Evolutionary conservation across 805 yeast genomes (phyloP), one percentile per base, ranked within the genome.

Genomic region (Suhomyces emberorum): DNA sequence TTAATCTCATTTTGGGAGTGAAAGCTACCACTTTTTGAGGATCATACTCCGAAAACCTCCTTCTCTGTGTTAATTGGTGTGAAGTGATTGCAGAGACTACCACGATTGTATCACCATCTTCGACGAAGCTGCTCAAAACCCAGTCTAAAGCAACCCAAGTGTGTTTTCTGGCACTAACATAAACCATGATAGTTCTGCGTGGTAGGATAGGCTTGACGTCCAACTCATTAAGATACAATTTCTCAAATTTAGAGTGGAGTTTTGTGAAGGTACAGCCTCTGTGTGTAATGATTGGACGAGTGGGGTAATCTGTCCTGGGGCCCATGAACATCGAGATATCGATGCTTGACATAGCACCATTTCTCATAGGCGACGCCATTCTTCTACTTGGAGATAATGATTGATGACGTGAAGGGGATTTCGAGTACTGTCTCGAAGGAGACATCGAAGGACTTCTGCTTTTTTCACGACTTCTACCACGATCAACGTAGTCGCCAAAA

Each of bases 111-210:
- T 85, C 95, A 7, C 88, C 86, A 47, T 79, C 65, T 46, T 74
- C 77, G 3, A 81, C 57, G 9, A 81, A 59, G 28, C 68, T 61
- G 31, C 66, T 67, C 36, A 83, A 58, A 5, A 77, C 63, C 81
- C 85, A 85, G 55, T 85, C 95, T 18, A 85, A 57, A 1, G 88
- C 79, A 8, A 83, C 87, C 95, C 95, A 85, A 0, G 93, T 81
- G 61, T 84, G 91, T 37, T 65, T 70, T 41, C 91, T 63, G 3
- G 88, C 95, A 46, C 80, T 70, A 20, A 85, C 65, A 51, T 83
- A 83, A 19, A 81, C 78, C 53, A 84, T 51, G 4, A 83, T 65
- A 1, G 72, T 71, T 48, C 88, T 65, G 25, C 66, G 63, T 0
- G 79, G 78, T 30, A 77, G 55, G 0, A 70, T 65, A 0, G 76